Conservation (phyloP, 441 rosid genomes). For the Pelargonium hybrid region DNA sequence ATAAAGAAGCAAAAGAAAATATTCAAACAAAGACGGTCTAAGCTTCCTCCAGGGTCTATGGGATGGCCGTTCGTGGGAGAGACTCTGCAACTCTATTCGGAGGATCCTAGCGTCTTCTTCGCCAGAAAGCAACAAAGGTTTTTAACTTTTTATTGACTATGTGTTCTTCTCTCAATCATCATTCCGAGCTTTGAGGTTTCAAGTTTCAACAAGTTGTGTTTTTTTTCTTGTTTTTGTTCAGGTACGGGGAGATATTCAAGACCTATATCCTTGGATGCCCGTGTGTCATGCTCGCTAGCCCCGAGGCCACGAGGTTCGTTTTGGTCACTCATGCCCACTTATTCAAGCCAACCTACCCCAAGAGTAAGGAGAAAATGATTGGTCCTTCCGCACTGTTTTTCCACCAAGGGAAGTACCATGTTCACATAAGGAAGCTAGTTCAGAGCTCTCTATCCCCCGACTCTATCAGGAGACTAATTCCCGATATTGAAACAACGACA, state of each 20-base stretch:
- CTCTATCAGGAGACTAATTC: slow-evolving; percentile 41
- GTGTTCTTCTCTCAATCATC: background rate
- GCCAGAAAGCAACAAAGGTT: background rate
- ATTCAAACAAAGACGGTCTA: background rate
- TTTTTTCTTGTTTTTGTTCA: slow-evolving; percentile 10
- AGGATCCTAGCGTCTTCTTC: background rate
- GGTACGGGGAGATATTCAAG: slow-evolving; percentile 88
- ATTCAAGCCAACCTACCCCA: slow-evolving; percentile 87
- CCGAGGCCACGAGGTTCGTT: slow-evolving; percentile 70
- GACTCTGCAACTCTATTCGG: background rate
- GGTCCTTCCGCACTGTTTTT: slow-evolving; percentile 80
- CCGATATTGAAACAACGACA: slow-evolving; percentile 43
- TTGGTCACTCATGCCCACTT: slow-evolving; percentile 53
- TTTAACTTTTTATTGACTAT: too few relatives aligned
- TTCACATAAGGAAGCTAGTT: slow-evolving; percentile 52
- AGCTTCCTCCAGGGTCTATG: slow-evolving; percentile 1
- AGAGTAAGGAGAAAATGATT: slow-evolving; percentile 73
- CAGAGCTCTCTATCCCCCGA: slow-evolving; percentile 42
- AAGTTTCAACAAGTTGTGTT: background rate
- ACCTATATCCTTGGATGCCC: slow-evolving; percentile 85
- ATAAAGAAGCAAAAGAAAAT: background rate
- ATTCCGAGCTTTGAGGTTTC: background rate
- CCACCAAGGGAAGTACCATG: slow-evolving; percentile 76
- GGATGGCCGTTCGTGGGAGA: background rate
- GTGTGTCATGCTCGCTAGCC: slow-evolving; percentile 83